These are phyloP conservation scores for Musa acuminata DNA, from an alignment of 176 grass and related monocot species.

Conservation along the genomic window DNA sequence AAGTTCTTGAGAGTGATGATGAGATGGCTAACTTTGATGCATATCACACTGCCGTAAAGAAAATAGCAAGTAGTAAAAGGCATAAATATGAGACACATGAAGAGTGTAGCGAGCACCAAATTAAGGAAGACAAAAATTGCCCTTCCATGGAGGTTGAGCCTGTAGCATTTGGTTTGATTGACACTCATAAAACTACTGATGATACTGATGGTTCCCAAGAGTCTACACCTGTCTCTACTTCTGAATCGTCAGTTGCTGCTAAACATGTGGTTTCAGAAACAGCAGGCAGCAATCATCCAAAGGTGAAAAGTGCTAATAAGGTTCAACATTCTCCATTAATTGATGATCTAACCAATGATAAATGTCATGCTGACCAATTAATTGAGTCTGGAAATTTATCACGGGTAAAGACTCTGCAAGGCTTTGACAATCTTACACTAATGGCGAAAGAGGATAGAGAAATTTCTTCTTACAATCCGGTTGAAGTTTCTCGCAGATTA, in stretches of 20 bases:
- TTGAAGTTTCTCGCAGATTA: not conserved
- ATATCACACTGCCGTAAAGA: not conserved
- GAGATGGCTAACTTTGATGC: not conserved
- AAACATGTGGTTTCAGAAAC: not conserved
- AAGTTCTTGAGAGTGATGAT: not conserved
- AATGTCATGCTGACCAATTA: not conserved
- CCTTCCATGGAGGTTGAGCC: not conserved
- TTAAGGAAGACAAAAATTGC: not conserved
- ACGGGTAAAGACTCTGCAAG: not conserved
- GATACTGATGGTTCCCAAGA: not conserved
- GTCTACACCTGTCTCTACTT: not conserved
- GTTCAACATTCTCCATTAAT: not conserved
- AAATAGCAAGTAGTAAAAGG: not conserved
- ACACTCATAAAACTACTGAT: not conserved
- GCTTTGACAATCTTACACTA: not conserved
- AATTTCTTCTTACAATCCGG: not conserved
- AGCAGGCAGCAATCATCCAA: not conserved
- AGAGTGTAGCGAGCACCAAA: not conserved
- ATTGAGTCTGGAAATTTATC: not conserved
- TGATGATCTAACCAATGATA: not conserved
- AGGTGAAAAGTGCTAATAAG: not conserved
- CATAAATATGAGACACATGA: not conserved
- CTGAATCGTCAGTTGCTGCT: not conserved
- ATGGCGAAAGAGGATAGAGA: not conserved
- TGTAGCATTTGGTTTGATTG: not conserved